Conservation (phyloP, 2,329 filamentous ascomycete genomes). For the Cladobotryum protrusum region DNA sequence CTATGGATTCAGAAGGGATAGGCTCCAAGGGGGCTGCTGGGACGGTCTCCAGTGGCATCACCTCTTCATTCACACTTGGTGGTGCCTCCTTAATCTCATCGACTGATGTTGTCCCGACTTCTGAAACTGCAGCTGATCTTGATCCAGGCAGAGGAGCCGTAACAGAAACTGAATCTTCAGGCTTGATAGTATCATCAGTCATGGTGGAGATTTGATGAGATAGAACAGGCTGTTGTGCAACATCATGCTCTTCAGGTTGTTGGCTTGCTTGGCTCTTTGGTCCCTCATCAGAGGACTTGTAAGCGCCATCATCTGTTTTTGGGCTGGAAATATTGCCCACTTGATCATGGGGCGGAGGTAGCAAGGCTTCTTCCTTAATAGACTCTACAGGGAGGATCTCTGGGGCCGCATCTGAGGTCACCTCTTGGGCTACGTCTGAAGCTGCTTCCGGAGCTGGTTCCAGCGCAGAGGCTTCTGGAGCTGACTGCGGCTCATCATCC, state of each 20-base stretch:
- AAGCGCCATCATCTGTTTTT: slow-evolving; percentile 20
- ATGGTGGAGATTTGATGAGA: slow-evolving; percentile 27
- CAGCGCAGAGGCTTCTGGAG: no score
- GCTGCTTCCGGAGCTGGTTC: no score
- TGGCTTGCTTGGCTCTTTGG: slow-evolving; percentile 23
- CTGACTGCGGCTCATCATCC: slow-evolving; percentile 14
- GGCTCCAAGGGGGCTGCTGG: slow-evolving; percentile 12
- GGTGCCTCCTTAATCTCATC: slow-evolving; percentile 17
- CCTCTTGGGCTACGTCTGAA: background rate
- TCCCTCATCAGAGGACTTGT: slow-evolving; percentile 20
- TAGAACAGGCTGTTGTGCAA: slow-evolving; percentile 18
- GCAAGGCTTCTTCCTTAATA: slow-evolving; percentile 16
- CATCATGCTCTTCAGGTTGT: slow-evolving; percentile 14
- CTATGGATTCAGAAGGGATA: slow-evolving; percentile 5
- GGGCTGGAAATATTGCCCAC: slow-evolving; percentile 35
- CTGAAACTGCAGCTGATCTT: slow-evolving; percentile 23
- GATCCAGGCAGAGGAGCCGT: slow-evolving; percentile 24
- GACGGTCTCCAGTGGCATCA: no score
- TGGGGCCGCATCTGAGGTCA: background rate
- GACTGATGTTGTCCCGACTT: slow-evolving; percentile 18
- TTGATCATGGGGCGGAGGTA: slow-evolving; percentile 34
- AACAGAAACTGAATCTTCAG: slow-evolving; percentile 33
- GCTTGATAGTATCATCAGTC: slow-evolving; percentile 33
- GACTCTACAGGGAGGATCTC: background rate
- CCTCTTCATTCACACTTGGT: background rate